Percentiles rank a stretch among this genome's conserved stretches.
phyloP scores from a whole-genome alignment of 2,329 filamentous ascomycete species.

The Neocucurbitaria cava region DNA sequence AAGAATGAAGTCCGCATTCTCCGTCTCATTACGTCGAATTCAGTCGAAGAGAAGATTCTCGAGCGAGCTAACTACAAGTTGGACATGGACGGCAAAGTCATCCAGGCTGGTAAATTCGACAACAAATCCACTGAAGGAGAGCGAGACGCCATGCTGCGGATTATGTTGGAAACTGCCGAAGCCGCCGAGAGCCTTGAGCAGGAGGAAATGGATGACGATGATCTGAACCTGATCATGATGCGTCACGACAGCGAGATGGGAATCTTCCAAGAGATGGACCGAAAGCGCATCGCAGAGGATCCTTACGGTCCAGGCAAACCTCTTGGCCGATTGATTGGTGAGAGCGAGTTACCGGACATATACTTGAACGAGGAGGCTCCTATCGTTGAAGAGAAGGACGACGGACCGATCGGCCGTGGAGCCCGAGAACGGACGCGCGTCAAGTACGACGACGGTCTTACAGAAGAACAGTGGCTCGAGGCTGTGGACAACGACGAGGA shows the following conservation, averaged over 20 bases:
- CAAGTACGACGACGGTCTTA: conserved; percentile 95
- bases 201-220: conserved; percentile 98
- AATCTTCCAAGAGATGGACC: conserved; percentile 83
- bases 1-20: conserved; percentile 99
- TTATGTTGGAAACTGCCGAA: conserved; percentile 83
- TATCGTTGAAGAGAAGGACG: conserved; percentile 78
- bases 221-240: conserved; percentile 92
- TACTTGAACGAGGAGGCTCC: conserved; percentile 88
- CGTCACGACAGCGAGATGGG: conserved; percentile 80
- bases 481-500: conserved; percentile 98
- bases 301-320: conserved; percentile 76
- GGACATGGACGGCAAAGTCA: conserved; percentile 99
- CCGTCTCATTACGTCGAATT: conserved; percentile 93
- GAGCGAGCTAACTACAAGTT: conserved; percentile 97
- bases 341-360: conserved; percentile 90
- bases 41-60: conserved; percentile 97
- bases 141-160: conserved; percentile 94
- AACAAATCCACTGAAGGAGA: conserved; percentile 99
- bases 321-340: conserved; percentile 80
- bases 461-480: conserved; percentile 98
- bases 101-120: conserved; percentile 98
- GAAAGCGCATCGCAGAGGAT: conserved; percentile 70
- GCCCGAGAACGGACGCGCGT: conserved; percentile 94
- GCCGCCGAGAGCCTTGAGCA: conserved; percentile 76
- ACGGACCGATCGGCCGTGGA: conserved; percentile 77